Percentiles rank a stretch among this genome's conserved stretches.
These are phyloP conservation scores for Solanum virginianum DNA, from an alignment of 257 asterid species.

Conservation along the genomic window DNA sequence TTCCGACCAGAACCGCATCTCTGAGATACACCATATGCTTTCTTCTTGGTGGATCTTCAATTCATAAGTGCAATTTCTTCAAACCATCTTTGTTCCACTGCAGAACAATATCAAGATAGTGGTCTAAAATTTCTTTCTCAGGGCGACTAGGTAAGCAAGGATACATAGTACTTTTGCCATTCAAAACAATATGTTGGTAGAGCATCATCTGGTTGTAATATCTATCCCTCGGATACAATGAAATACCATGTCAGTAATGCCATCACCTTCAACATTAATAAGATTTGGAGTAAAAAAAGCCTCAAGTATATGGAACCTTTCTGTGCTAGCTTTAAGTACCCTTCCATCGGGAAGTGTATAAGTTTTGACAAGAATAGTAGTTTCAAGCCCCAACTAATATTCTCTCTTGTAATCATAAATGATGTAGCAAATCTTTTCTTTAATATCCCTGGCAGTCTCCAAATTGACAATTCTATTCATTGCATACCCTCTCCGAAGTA, in stretches of 20 bases:
- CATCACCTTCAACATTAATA: constrained; percentile 97
- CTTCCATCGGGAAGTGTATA: constrained; percentile 99
- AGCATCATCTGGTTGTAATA: constrained; percentile 97
- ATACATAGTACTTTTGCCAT: constrained; percentile 99
- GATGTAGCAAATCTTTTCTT: constrained; percentile 94
- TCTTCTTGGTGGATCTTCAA: constrained; percentile 98
- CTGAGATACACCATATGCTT: constrained; percentile 99
- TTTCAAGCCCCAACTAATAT: constrained; percentile 94
- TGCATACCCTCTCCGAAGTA: constrained; percentile 85
- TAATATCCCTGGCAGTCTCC: constrained; percentile 90
- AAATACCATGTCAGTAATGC: constrained; percentile 98
- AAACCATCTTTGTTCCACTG: constrained; percentile 93
- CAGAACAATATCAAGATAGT: constrained; percentile 87
- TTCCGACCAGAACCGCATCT: constrained; percentile 98
- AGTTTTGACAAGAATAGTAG: constrained; percentile 89
- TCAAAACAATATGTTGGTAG: constrained; percentile 90
- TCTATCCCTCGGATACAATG: constrained; percentile 99
- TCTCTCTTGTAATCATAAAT: constrained; percentile 97
- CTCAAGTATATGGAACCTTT: constrained; percentile 95
- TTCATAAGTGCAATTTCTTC: constrained; percentile 88
- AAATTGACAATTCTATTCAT: constrained; percentile 89
- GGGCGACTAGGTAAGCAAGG: constrained; percentile 97
- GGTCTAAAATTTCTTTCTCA: constrained; percentile 94
- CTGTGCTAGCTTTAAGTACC: constrained; percentile 88
- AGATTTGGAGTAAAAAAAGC: constrained; percentile 97